Evolutionary conservation across 2,329 filamentous ascomycete genomes (phyloP).

Genomic region (Shiraia sp.): DNA sequence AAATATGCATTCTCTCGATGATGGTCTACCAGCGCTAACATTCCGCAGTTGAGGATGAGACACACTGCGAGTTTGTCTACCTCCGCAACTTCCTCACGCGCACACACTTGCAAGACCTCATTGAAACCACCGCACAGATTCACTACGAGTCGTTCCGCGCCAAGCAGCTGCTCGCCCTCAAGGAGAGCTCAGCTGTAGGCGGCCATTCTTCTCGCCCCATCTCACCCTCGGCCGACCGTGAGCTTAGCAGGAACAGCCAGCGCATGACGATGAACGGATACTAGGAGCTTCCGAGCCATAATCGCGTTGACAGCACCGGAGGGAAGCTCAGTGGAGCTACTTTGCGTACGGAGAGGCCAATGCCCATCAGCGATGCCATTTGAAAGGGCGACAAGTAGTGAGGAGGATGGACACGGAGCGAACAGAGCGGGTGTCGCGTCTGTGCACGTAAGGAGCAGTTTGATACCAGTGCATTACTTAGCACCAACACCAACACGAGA

Average conservation of each 20-base stretch:
- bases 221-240: constrained; percentile 90
- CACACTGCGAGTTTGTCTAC: constrained; percentile 99
- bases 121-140: constrained; percentile 99
- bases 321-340: constrained; percentile 25
- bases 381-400: constrained; percentile 11
- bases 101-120: constrained; percentile 96
- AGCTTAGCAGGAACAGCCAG: constrained; percentile 95
- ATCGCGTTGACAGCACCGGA: constrained; percentile 36
- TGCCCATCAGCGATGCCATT: constrained; percentile 29
- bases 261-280: constrained; percentile 99
- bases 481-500: constrained; percentile 23
- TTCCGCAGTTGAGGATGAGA: constrained; percentile 83
- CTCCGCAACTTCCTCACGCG: constrained; percentile 97
- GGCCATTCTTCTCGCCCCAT: constrained; percentile 84
- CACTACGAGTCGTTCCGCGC: constrained; percentile 99
- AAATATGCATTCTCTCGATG: not conserved
- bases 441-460: constrained; percentile 22
- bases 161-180: constrained; percentile 96
- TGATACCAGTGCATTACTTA: constrained; percentile 46
- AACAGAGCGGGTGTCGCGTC: too few species aligned
- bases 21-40: constrained; percentile 15
- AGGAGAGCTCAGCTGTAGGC: constrained; percentile 92
- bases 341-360: constrained; percentile 26
- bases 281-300: constrained; percentile 56
- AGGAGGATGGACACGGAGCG: not conserved